These are phyloP conservation scores for Punica granatum DNA, from an alignment of 345 rosid genomes.

Conservation along the genomic window DNA sequence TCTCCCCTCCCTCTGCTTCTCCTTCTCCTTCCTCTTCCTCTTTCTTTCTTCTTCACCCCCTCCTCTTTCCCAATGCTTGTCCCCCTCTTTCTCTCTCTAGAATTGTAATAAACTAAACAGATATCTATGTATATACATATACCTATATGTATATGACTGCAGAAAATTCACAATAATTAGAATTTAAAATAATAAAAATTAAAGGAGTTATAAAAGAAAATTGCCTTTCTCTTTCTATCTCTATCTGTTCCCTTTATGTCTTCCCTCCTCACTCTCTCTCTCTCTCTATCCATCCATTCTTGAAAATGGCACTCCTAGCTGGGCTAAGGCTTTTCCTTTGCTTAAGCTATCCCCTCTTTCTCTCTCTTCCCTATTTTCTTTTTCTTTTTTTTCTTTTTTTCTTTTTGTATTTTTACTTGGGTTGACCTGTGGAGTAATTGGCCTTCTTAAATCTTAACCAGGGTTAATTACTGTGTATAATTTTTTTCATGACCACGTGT, in stretches of 20 bases:
- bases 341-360: background rate
- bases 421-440: conserved; percentile 1
- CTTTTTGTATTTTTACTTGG: conserved; percentile 4
- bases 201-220: background rate
- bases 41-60: conserved; percentile 2
- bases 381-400: no score
- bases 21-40: background rate
- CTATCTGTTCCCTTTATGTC: background rate
- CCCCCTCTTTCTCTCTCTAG: conserved; percentile 7
- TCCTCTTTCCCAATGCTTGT: conserved; percentile 9
- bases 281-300: background rate
- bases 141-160: no score
- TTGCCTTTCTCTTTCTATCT: background rate
- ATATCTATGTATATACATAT: no score
- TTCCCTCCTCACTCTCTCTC: background rate
- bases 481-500: background rate
- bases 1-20: conserved; percentile 1
- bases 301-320: conserved; percentile 6
- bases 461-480: background rate
- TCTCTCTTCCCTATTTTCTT: background rate
- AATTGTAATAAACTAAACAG: background rate
- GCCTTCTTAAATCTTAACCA: background rate
- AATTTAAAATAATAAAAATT: no score
- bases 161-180: no score
- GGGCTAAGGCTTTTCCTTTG: background rate